Evolutionary conservation across 306 rosid genomes (phyloP).

Genomic region (Fragaria ananassa): DNA sequence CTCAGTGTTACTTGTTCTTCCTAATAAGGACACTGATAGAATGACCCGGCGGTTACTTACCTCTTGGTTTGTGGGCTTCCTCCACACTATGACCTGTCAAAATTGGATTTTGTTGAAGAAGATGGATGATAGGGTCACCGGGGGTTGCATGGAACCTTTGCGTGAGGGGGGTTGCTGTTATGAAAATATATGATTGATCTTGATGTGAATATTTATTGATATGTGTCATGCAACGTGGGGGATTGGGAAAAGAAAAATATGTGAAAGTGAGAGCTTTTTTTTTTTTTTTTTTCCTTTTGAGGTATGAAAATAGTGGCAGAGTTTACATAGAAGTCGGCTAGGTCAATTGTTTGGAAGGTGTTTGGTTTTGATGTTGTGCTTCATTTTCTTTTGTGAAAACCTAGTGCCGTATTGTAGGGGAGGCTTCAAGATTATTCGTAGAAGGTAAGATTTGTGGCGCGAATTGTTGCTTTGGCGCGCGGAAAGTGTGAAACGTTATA

Average conservation of each 20-base stretch:
- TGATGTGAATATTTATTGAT: neutral
- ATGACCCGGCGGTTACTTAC: conserved; percentile 25
- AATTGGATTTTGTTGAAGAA: neutral
- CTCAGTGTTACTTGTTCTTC: neutral
- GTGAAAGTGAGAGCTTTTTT: neutral
- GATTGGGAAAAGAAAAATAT: neutral
- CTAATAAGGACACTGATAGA: conserved; percentile 26
- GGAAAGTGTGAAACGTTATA: too few species aligned
- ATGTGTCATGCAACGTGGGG: conserved; percentile 5
- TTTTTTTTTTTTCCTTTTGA: neutral
- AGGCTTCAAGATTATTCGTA: too few species aligned
- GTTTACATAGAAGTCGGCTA: neutral
- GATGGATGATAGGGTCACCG: neutral
- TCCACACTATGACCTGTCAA: conserved; percentile 11
- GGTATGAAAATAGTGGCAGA: neutral
- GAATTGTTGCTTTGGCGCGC: neutral
- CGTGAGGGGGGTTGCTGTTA: neutral
- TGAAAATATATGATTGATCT: neutral
- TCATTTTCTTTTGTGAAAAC: neutral
- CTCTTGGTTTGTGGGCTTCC: neutral
- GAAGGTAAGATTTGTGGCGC: neutral
- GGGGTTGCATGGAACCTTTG: neutral
- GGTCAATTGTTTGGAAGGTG: neutral
- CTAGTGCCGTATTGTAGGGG: neutral
- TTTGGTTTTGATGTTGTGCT: neutral